Base-by-base conservation (phyloP, 179 eudicot genomes). In the Gypsophila paniculata region DNA sequence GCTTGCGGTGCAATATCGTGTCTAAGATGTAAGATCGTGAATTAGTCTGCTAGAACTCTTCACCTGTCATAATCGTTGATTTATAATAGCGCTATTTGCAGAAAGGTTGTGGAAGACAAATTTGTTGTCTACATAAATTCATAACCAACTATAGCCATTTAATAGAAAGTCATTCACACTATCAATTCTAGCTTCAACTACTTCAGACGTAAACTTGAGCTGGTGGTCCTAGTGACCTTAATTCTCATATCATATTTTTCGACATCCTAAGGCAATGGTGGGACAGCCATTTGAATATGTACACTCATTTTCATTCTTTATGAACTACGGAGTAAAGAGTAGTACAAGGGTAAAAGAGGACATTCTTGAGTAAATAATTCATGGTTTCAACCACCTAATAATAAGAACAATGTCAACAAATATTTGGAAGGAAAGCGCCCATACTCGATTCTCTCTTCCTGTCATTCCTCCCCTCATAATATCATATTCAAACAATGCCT, bases 211-310 rank as follows among this genome's bases (percentile, higher is more conserved):
- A 44, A 66, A 34, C 68, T 55, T 26, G 36, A 77, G 34, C 53
- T n/a, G 57, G 76, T 63, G 81, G 77, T 63, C 71, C 77, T 54
- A 63, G 67, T 34, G 70, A 71, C 67, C 75, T 78, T 34, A 48
- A 21, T 46, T 74, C 44, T 58, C 29, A 23, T 25, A 66, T 65
- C 69, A 38, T 19, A 58, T 49, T 34, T 57, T 62, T 65, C 52
- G 10, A 48, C 39, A 66, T 58, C 53, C 49, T 57, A 18, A 70
- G 46, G 14, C 62, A 15, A 54, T 71, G 22, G 76, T 67, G 67
- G 82, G 82, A 32, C 64, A 60, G 42, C 69, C 76, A 71, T 66
- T 65, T 69, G 63, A 39, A 60, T 15, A 58, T 49, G 51, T 61
- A 67, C 62, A 26, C 62, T 61, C 79, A 68, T 75, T 23, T 79